These are phyloP conservation scores for Aleurites moluccanus DNA, from an alignment of 441 rosid species.

Conservation along the genomic window DNA sequence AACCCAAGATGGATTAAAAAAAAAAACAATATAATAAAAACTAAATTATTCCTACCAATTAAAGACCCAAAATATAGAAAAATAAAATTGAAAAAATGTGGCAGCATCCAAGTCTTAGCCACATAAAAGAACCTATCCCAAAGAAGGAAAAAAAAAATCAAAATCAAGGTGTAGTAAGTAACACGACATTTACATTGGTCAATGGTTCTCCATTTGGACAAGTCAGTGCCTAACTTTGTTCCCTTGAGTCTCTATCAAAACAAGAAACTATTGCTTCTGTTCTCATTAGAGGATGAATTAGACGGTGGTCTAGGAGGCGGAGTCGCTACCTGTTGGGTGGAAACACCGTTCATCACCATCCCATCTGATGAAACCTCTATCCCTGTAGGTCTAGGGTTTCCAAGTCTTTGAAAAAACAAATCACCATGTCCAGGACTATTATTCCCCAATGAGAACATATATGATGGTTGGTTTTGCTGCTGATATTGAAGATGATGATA, in stretches of 20 bases:
- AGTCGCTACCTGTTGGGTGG: neutral
- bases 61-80: neutral
- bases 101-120: neutral
- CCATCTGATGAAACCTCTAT: neutral
- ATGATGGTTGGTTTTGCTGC: conserved; percentile 24
- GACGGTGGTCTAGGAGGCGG: neutral
- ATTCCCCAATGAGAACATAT: conserved; percentile 41
- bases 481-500: conserved; percentile 36
- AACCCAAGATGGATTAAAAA: neutral
- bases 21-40: neutral
- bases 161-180: conserved; percentile 9
- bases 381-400: neutral
- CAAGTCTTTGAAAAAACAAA: conserved; percentile 19
- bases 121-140: neutral
- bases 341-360: conserved; percentile 4
- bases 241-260: conserved; percentile 36
- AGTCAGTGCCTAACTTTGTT: conserved; percentile 56
- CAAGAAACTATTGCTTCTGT: conserved; percentile 35
- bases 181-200: conserved; percentile 34
- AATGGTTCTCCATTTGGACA: conserved; percentile 28
- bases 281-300: conserved; percentile 30
- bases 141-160: neutral
- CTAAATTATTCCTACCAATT: conserved; percentile 6
- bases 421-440: neutral
- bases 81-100: neutral